phyloP scores from a whole-genome alignment of 805 yeast species.

The Candida takata region DNA sequence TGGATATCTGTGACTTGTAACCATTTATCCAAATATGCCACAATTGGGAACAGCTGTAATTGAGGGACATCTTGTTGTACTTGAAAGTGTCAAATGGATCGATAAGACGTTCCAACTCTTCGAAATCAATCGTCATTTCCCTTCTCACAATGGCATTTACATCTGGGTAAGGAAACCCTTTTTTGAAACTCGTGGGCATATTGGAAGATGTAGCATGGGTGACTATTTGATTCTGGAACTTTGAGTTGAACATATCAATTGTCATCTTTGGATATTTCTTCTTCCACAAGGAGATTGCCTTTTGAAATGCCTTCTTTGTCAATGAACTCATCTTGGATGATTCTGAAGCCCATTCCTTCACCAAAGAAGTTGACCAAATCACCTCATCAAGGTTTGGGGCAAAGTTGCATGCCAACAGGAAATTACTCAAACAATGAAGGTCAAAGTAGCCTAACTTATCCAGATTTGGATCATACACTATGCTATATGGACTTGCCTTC shows the following conservation, averaged over 20 bases:
- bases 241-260: neutral
- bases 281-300: neutral
- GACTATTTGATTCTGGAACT: neutral
- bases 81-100: constrained; percentile 2
- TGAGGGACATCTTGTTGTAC: neutral
- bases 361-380: neutral
- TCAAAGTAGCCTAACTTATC: neutral
- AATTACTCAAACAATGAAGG: neutral
- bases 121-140: constrained; percentile 7
- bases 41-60: constrained; percentile 2
- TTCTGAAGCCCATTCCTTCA: neutral
- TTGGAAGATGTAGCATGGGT: neutral
- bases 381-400: neutral
- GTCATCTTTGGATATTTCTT: constrained; percentile 1
- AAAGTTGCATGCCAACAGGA: neutral
- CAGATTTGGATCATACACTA: neutral
- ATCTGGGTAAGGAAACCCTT: neutral
- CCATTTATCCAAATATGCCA: constrained; percentile 6
- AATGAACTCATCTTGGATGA: neutral
- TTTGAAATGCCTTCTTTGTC: neutral
- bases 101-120: constrained; percentile 2
- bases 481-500: neutral
- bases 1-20: constrained; percentile 1
- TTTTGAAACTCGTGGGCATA: neutral
- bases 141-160: constrained; percentile 1